Conservation (phyloP, 306 rosid species). For the Cucumis cinereus region DNA sequence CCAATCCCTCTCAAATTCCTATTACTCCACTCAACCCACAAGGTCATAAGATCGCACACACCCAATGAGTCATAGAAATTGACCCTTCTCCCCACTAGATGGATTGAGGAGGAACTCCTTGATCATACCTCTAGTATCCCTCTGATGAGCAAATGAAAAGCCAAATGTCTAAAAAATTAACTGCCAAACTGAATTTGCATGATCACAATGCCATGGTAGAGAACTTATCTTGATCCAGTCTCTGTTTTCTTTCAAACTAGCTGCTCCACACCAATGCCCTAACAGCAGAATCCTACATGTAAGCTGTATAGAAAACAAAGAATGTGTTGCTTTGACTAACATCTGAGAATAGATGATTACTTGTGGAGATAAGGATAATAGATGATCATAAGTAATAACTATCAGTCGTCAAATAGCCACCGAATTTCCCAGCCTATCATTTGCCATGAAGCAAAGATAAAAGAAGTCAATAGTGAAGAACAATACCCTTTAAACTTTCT, state of each 20-base stretch:
- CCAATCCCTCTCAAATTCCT: too few species aligned
- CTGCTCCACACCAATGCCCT: neutral
- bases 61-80: too few species aligned
- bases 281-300: neutral
- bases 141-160: too few species aligned
- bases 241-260: neutral
- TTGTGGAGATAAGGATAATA: neutral
- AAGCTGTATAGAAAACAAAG: neutral
- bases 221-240: neutral
- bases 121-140: too few species aligned
- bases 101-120: too few species aligned
- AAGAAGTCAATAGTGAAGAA: neutral
- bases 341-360: neutral
- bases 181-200: too few species aligned
- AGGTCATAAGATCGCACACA: too few species aligned
- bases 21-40: too few species aligned
- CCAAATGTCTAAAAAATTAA: too few species aligned
- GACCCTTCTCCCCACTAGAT: too few species aligned
- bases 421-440: neutral
- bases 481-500: neutral
- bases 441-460: neutral
- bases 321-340: neutral
- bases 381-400: neutral
- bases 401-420: neutral
- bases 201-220: neutral